Conservation (phyloP, 257 asterid genomes). For the Solanum medicagineum region DNA sequence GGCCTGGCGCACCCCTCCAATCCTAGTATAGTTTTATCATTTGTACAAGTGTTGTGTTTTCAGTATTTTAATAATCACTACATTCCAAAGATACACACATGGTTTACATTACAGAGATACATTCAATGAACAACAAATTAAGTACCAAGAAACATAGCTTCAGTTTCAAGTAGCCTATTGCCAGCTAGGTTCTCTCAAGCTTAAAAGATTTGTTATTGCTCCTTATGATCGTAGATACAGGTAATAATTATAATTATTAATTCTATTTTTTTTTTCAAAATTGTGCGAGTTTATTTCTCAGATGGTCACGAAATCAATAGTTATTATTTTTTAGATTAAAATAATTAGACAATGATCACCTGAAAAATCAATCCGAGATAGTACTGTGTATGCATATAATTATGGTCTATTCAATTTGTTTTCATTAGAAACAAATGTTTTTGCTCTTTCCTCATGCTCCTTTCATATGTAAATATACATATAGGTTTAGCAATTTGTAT, state of each 20-base stretch:
- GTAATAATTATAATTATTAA: constrained; percentile 4
- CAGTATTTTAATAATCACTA: too few relatives aligned
- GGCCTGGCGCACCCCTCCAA: too few relatives aligned
- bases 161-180: constrained; percentile 84
- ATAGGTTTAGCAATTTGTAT: too few relatives aligned
- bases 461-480: too few relatives aligned
- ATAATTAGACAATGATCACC: background rate
- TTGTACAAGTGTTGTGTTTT: too few relatives aligned
- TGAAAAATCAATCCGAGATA: too few relatives aligned
- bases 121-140: background rate
- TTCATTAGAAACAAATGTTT: background rate
- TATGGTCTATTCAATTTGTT: background rate
- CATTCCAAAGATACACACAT: too few relatives aligned
- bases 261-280: background rate
- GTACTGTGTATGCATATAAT: too few relatives aligned
- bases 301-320: background rate
- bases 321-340: background rate
- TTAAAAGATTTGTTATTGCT: constrained; percentile 43
- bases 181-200: constrained; percentile 48
- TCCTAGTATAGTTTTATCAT: too few relatives aligned
- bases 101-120: too few relatives aligned
- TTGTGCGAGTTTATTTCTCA: background rate
- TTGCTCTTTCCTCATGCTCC: background rate
- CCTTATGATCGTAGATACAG: constrained; percentile 82
- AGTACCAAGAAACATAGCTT: constrained; percentile 33